A percentile compares a stretch with the other conserved stretches of the same genome.
Conservation (phyloP, 768 basidiomycete species). For the Favolaschia claudopus region DNA sequence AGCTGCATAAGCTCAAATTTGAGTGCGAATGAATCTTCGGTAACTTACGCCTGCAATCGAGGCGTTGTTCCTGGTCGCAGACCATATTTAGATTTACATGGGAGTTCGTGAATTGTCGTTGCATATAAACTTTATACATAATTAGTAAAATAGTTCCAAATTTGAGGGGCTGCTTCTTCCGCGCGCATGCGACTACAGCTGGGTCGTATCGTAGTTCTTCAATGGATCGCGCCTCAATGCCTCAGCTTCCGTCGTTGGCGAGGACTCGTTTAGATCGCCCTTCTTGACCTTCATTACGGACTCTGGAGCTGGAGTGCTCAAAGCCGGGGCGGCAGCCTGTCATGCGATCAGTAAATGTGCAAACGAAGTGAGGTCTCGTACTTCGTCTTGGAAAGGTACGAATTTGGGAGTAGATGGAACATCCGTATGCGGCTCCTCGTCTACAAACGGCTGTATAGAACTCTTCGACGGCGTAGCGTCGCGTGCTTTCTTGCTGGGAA, state of each 20-base stretch:
- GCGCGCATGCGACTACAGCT: too few species aligned
- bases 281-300: conserved; percentile 75
- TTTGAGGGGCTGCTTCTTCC: too few species aligned
- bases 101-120: conserved; percentile 4
- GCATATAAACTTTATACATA: conserved; percentile 17
- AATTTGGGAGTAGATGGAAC: conserved; percentile 64
- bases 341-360: conserved; percentile 25
- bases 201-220: too few species aligned
- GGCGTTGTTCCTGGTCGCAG: conserved; percentile 9
- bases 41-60: neutral
- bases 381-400: conserved; percentile 79
- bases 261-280: conserved; percentile 48
- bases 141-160: conserved; percentile 8
- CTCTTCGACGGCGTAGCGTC: conserved; percentile 37
- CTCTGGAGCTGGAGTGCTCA: conserved; percentile 49
- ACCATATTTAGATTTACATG: neutral
- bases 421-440: conserved; percentile 35
- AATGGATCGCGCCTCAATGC: conserved; percentile 80
- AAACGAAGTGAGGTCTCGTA: conserved; percentile 38
- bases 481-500: conserved; percentile 31
- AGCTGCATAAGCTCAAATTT: too few species aligned
- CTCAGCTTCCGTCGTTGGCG: conserved; percentile 71
- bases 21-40: conserved; percentile 7
- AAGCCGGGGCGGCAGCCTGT: conserved; percentile 37
- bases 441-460: conserved; percentile 48